phyloP scores from a whole-genome alignment of 1,139 yeast species.

The Candida tunisiensis region DNA sequence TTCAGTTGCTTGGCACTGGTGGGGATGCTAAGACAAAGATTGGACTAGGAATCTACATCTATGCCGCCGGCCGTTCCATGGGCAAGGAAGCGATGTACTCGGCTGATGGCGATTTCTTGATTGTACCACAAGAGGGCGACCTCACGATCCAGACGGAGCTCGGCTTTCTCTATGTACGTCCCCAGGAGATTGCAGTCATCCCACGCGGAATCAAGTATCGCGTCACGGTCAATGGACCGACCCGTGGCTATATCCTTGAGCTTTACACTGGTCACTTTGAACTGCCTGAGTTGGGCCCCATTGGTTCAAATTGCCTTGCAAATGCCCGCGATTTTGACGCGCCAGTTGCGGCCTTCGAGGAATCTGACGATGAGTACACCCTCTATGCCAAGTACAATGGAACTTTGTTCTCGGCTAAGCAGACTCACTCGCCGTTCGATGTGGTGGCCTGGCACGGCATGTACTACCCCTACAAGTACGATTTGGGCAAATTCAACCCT shows the following conservation, averaged over 20 bases:
- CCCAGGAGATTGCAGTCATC: conserved; percentile 15
- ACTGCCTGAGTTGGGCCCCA: conserved; percentile 17
- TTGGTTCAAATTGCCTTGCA: conserved; percentile 16
- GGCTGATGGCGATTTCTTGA: conserved; percentile 12
- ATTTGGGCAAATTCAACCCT: conserved; percentile 12
- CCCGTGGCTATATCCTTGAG: conserved; percentile 14
- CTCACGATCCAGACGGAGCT: conserved; percentile 15
- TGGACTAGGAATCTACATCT: conserved; percentile 13
- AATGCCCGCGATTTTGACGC: conserved; percentile 15
- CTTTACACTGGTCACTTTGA: conserved; percentile 13
- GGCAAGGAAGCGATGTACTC: conserved; percentile 11
- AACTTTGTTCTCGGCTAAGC: conserved; percentile 8
- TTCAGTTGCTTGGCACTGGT: conserved; percentile 14
- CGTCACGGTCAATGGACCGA: conserved; percentile 5
- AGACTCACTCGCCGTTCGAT: conserved; percentile 14
- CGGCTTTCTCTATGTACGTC: conserved; percentile 13
- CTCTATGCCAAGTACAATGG: conserved; percentile 12
- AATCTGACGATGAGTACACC: conserved; percentile 4
- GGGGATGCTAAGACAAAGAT: conserved; percentile 14
- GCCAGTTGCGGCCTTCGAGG: conserved; percentile 10
- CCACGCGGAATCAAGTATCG: conserved; percentile 15
- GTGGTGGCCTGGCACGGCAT: conserved; percentile 18
- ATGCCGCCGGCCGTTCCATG: conserved; percentile 9
- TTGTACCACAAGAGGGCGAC: conserved; percentile 15
- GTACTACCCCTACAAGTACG: conserved; percentile 17